Evolutionary conservation across 352 stramenopile genomes (phyloP), one percentile per base, ranked within the genome.

Genomic region (Pythium plurisporium): DNA sequence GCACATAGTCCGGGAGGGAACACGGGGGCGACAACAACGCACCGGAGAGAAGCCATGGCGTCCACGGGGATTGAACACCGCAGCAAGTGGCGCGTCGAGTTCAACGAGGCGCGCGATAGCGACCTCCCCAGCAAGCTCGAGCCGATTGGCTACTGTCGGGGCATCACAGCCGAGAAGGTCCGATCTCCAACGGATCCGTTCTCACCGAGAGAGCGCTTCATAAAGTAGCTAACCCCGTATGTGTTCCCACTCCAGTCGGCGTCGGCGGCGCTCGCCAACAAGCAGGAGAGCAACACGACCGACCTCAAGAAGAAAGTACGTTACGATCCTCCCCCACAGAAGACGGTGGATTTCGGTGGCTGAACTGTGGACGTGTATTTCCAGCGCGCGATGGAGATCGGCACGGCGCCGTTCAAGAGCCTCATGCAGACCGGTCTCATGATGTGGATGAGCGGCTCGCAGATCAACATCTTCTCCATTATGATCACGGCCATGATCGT

Each of bases 371-470:
- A n/a, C n/a, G n/a, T n/a, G n/a, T 26, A 7, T 50, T 43, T 48
- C 4, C 45, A 97, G 86, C 83, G 87, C 42, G 87, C 89, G 19
- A 96, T 95, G 85, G 88, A 96, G 67, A 94, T 96, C 44, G 89
- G 85, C 26, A 86, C 81, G 69, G 84, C 73, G 44, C 91, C 91
- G 25, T 95, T 95, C 55, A 97, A 96, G 76, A 89, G 86, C n/a
- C 58, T 98, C 20, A 74, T 96, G 56, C 95, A 97, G 66, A 96
- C 94, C 20, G 92, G 76, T 25, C 95, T 98, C 67, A 98, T 98
- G 92, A 96, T 98, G 86, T 98, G 91, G 87, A 98, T 98, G 92
- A 95, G 83, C 51, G 92, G 92, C 54, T 94, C 89, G 58, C 88
- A 87, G 44, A 89, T 98, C 65, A 96, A 97, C 72, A 98, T 98